Evolutionary conservation across 2,329 filamentous ascomycete genomes (phyloP).

Genomic region (Fusarium caatingaense): DNA sequence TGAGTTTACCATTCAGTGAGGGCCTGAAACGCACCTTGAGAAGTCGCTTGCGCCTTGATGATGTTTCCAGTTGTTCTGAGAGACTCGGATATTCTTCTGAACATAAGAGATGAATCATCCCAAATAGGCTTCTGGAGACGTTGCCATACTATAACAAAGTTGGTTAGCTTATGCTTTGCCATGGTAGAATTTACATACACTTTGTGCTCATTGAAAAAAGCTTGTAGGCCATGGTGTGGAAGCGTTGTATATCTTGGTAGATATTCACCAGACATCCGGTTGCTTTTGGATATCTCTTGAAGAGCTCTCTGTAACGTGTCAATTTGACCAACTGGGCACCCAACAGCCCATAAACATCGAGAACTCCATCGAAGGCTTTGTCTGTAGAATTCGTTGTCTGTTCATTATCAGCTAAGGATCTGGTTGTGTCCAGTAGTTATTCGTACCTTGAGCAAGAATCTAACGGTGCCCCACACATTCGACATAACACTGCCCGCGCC

Average conservation of each 20-base stretch:
- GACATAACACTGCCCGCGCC: background rate
- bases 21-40: fast-evolving
- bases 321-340: background rate
- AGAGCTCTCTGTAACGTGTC: background rate
- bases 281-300: background rate
- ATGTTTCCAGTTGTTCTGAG: fast-evolving
- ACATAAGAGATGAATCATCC: background rate
- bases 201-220: background rate
- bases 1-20: fast-evolving
- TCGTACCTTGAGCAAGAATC: background rate
- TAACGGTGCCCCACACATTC: background rate
- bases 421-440: too few species aligned
- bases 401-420: too few species aligned
- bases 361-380: constrained; percentile 5
- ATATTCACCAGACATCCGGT: constrained; percentile 3
- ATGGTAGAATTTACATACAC: fast-evolving
- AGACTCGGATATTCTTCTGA: background rate
- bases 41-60: background rate
- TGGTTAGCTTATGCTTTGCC: fast-evolving
- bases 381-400: background rate
- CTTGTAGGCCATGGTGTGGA: background rate
- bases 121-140: constrained; percentile 12
- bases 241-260: background rate
- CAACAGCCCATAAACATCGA: background rate
- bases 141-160: background rate